These are phyloP conservation scores for Flaveria floridana DNA, from an alignment of 140 eudicot species.

Conservation along the genomic window DNA sequence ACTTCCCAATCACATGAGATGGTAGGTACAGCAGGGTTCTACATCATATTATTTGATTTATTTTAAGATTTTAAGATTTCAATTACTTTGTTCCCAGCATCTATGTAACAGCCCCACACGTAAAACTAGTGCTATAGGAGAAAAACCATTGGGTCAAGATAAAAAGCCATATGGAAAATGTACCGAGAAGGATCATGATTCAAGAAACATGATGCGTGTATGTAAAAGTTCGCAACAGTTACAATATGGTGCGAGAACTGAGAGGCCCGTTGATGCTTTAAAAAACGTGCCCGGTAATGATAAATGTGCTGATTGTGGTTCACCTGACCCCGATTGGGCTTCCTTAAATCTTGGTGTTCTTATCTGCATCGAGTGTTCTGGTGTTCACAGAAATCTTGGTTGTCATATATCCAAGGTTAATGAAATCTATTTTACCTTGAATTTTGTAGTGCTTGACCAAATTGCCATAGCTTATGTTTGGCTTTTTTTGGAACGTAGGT, in stretches of 20 bases:
- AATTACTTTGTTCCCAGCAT: constrained; percentile 39
- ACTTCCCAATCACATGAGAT: constrained; percentile 66
- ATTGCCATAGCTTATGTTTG: constrained; percentile 16
- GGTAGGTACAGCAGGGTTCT: constrained; percentile 38
- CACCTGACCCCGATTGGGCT: constrained; percentile 97
- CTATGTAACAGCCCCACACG: constrained; percentile 55
- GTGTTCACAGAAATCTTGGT: constrained; percentile 95
- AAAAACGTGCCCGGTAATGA: constrained; percentile 76
- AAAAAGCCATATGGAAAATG: constrained; percentile 38
- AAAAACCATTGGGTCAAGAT: constrained; percentile 48
- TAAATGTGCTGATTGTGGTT: constrained; percentile 95
- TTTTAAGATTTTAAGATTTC: constrained; percentile 9
- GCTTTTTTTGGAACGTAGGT: constrained; percentile 51
- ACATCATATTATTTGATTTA: background rate
- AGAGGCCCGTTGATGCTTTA: constrained; percentile 62
- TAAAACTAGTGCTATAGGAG: constrained; percentile 42
- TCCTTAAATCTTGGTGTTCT: constrained; percentile 93
- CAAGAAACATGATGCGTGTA: constrained; percentile 46
- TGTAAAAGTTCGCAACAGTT: constrained; percentile 65
- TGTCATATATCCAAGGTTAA: constrained; percentile 90
- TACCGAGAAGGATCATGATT: constrained; percentile 41
- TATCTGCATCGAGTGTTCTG: constrained; percentile 95
- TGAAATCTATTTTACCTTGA: constrained; percentile 6
- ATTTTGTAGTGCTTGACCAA: background rate
- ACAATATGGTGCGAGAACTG: constrained; percentile 42